phyloP scores from a whole-genome alignment of 2,329 filamentous ascomycete species.

The Talaromyces funiculosus region DNA sequence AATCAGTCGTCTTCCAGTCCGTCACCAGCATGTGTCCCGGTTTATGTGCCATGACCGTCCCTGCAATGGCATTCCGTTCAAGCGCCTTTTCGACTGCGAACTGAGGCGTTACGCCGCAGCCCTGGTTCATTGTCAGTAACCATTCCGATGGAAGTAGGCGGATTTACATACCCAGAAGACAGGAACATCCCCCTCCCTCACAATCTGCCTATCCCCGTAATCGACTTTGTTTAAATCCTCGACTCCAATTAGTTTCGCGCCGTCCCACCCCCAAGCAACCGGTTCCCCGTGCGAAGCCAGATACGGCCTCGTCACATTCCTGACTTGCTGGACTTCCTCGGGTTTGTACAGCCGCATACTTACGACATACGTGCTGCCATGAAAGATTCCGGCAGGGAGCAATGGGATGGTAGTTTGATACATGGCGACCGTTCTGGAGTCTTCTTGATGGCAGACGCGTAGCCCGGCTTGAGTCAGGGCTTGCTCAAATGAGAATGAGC shows the following conservation, averaged over 20 bases:
- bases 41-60: conserved; percentile 56
- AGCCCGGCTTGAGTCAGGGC: conserved; percentile 50
- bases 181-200: conserved; percentile 19
- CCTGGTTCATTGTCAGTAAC: conserved; percentile 54
- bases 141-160: conserved; percentile 41
- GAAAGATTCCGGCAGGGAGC: conserved; percentile 55
- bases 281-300: conserved; percentile 58
- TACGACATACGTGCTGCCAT: conserved; percentile 51
- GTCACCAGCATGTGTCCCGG: conserved; percentile 59
- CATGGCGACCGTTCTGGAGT: conserved; percentile 54
- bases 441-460: conserved; percentile 46
- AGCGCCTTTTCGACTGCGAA: conserved; percentile 58
- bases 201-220: conserved; percentile 49
- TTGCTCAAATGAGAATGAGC: conserved; percentile 58
- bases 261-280: conserved; percentile 61
- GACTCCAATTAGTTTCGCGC: conserved; percentile 49
- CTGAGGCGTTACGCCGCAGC: conserved; percentile 62
- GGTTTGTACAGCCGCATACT: conserved; percentile 57
- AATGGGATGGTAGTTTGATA: conserved; percentile 55
- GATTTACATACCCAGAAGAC: conserved; percentile 31
- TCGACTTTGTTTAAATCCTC: conserved; percentile 48
- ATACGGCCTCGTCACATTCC: conserved; percentile 52
- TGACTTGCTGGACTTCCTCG: conserved; percentile 48
- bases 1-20: conserved; percentile 45
- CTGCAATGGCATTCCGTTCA: conserved; percentile 50